Evolutionary conservation across 129 eudicot species (phyloP).

Genomic region (Chrysanthemum lavandulifolium): DNA sequence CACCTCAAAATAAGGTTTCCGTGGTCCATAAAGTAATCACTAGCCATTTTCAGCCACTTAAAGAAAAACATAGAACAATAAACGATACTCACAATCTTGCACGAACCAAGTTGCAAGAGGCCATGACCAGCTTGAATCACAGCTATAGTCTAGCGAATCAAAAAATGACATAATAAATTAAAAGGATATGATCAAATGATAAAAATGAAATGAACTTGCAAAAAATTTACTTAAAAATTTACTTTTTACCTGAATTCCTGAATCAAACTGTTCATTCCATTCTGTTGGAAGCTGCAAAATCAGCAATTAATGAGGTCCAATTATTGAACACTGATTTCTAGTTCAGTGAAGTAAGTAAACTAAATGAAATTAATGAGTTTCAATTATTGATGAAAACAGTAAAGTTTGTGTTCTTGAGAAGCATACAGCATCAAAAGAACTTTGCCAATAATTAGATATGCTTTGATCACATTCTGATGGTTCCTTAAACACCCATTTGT

Average conservation of each 20-base stretch:
- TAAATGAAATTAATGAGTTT: constrained; percentile 3
- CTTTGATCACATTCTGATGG: constrained; percentile 46
- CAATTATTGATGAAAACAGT: constrained; percentile 15
- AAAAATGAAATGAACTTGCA: constrained; percentile 3
- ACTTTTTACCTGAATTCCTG: constrained; percentile 82
- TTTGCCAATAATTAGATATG: constrained; percentile 49
- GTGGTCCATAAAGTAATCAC: not conserved
- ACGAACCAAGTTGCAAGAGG: constrained; percentile 91
- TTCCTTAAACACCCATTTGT: constrained; percentile 75
- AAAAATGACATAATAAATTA: not conserved
- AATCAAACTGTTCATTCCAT: constrained; percentile 98
- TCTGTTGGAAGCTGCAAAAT: constrained; percentile 86
- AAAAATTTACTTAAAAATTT: constrained; percentile 1
- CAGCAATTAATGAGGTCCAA: constrained; percentile 20
- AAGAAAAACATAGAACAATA: not conserved
- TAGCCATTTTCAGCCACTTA: not conserved
- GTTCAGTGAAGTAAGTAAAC: constrained; percentile 8
- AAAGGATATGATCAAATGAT: constrained; percentile 5
- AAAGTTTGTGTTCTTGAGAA: constrained; percentile 16
- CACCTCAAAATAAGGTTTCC: not conserved
- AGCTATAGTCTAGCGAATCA: constrained; percentile 69
- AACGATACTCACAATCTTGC: constrained; percentile 85
- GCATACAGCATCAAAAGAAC: constrained; percentile 47
- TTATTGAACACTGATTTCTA: constrained; percentile 5
- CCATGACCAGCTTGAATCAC: constrained; percentile 99